phyloP scores from a whole-genome alignment of 1,284 basidiomycete genomes.

The Tetrapyrgos nigripes region DNA sequence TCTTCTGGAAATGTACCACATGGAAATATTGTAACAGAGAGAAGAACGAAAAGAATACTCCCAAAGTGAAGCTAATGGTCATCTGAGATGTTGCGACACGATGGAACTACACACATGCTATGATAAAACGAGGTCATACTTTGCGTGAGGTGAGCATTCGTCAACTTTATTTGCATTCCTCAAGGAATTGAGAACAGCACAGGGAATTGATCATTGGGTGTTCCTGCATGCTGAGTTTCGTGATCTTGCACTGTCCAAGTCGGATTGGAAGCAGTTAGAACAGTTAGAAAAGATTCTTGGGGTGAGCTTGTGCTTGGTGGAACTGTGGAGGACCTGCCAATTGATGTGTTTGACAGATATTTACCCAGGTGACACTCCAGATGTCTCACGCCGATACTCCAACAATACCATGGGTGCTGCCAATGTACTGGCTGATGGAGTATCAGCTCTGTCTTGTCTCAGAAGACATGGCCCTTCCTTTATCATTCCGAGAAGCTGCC shows the following conservation, averaged over 20 bases:
- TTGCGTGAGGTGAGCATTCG: background rate
- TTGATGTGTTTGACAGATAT: conserved; percentile 16
- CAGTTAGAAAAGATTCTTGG: conserved; percentile 17
- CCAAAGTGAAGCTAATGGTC: background rate
- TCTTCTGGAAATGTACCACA: conserved; percentile 8
- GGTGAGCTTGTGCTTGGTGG: conserved; percentile 16
- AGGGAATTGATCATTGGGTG: conserved; percentile 24
- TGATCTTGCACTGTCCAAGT: conserved; percentile 4
- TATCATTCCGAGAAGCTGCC: conserved; percentile 11
- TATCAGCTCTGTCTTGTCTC: conserved; percentile 18
- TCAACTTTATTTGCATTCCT: background rate
- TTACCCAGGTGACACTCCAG: conserved; percentile 28
- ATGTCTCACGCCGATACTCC: conserved; percentile 21
- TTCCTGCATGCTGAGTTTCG: conserved; percentile 11
- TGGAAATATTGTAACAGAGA: conserved; percentile 9
- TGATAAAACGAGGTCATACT: conserved; percentile 12
- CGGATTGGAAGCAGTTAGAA: conserved; percentile 19
- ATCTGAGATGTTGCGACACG: conserved; percentile 2
- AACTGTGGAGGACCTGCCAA: background rate
- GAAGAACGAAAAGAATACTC: background rate
- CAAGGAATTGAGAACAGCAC: too few species aligned
- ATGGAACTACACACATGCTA: conserved; percentile 11
- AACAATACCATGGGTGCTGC: conserved; percentile 26
- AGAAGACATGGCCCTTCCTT: background rate
- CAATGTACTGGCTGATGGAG: conserved; percentile 23